A percentile compares a stretch with the other conserved stretches of the same genome.
Conservation (phyloP, 2,329 filamentous ascomycete species). For the Grosmannia clavigera region DNA sequence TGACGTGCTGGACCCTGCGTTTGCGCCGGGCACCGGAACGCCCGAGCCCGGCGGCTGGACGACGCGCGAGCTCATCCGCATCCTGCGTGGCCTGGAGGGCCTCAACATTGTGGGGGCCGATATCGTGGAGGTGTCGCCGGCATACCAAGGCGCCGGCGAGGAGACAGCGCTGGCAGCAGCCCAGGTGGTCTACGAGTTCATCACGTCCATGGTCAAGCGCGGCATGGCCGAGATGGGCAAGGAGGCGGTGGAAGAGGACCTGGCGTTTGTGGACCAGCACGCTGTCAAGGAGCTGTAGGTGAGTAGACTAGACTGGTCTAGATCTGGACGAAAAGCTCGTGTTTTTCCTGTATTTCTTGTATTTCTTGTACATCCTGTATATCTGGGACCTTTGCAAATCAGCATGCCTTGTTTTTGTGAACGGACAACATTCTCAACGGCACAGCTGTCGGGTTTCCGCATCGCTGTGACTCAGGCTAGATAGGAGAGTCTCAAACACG, state of each 20-base stretch:
- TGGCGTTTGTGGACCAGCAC: conserved; percentile 18
- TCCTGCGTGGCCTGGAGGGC: conserved; percentile 68
- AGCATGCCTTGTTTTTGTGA: too few relatives aligned
- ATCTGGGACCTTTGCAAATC: too few relatives aligned
- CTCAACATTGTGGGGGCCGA: conserved; percentile 83
- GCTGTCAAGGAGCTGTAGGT: not conserved
- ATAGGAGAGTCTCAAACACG: conserved; percentile 8
- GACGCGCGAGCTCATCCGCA: conserved; percentile 72
- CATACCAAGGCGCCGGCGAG: conserved; percentile 71
- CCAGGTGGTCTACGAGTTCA: conserved; percentile 75
- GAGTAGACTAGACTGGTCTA: not conserved
- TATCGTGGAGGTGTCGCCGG: conserved; percentile 78
- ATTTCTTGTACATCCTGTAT: too few relatives aligned
- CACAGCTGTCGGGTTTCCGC: not conserved
- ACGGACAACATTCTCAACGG: not conserved
- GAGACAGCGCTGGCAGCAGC: conserved; percentile 72
- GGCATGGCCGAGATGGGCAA: conserved; percentile 26
- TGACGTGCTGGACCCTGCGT: conserved; percentile 24
- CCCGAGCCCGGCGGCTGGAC: conserved; percentile 89
- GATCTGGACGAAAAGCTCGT: not conserved
- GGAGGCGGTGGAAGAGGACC: conserved; percentile 12
- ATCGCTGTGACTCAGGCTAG: conserved; percentile 1
- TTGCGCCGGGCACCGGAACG: conserved; percentile 52
- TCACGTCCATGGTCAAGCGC: conserved; percentile 55
- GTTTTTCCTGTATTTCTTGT: not conserved